Conservation (phyloP, 495 filamentous ascomycete genomes). For the Xylaria venustula region DNA sequence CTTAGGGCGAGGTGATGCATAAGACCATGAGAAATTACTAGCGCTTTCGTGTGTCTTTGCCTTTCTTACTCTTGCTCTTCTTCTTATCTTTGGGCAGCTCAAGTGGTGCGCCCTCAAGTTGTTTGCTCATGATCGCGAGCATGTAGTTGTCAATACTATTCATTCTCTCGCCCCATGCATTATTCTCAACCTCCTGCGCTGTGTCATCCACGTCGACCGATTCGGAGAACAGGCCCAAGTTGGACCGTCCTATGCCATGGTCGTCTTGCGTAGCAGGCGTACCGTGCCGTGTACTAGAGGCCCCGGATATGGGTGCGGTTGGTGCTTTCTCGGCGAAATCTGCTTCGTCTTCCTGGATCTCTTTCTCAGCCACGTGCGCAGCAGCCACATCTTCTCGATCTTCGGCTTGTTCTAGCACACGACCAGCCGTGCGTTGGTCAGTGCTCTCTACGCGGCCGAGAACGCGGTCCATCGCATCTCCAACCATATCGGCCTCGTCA, state of each 20-base stretch:
- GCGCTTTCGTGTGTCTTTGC: conserved; percentile 59
- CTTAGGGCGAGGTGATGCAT: not conserved
- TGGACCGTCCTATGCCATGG: conserved; percentile 32
- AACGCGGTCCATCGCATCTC: conserved; percentile 82
- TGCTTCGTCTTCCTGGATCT: conserved; percentile 82
- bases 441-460: conserved; percentile 59
- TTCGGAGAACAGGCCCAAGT: conserved; percentile 41
- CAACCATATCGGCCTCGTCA: conserved; percentile 51
- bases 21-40: too few species aligned
- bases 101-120: conserved; percentile 74
- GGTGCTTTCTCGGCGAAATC: conserved; percentile 81
- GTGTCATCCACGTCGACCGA: conserved; percentile 37
- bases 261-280: conserved; percentile 45
- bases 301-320: conserved; percentile 43
- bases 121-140: conserved; percentile 71
- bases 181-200: conserved; percentile 49
- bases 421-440: conserved; percentile 45
- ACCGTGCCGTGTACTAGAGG: conserved; percentile 45
- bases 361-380: conserved; percentile 82
- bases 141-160: conserved; percentile 82
- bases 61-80: conserved; percentile 71
- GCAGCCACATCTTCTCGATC: conserved; percentile 89
- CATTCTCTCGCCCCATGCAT: conserved; percentile 54
- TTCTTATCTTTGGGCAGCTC: conserved; percentile 78
- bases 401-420: conserved; percentile 82